Conservation (phyloP, 2,329 filamentous ascomycete species). For the Pleoardoris graminearum region DNA sequence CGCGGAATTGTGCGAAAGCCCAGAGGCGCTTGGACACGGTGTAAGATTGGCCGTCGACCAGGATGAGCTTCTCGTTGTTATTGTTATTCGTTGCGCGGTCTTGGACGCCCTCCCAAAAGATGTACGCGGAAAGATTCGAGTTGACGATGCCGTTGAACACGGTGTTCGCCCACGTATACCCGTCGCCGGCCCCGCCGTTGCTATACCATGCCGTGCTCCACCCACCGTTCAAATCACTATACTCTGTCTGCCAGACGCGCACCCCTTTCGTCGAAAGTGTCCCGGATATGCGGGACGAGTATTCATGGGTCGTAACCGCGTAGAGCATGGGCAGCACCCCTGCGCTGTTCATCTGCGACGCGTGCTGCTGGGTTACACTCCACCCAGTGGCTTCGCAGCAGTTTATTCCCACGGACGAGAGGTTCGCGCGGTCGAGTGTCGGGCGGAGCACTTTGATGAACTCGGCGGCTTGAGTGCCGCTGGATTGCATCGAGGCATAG, state of each 20-base stretch:
- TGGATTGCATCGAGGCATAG: conserved; percentile 55
- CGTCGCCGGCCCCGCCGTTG: conserved; percentile 54
- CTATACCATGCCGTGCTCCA: conserved; percentile 53
- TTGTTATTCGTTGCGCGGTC: conserved; percentile 46
- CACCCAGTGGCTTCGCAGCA: conserved; percentile 54
- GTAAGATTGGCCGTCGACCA: conserved; percentile 41
- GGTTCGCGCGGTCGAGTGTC: conserved; percentile 43
- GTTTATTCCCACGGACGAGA: conserved; percentile 45
- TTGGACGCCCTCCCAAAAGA: conserved; percentile 59
- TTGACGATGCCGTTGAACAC: conserved; percentile 56
- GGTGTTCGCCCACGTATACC: conserved; percentile 60
- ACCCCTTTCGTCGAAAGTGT: conserved; percentile 49
- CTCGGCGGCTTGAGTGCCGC: conserved; percentile 53
- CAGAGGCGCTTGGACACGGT: conserved; percentile 44
- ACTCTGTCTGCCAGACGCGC: conserved; percentile 59
- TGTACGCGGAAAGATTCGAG: conserved; percentile 55
- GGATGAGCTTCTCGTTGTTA: conserved; percentile 41
- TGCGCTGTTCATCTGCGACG: conserved; percentile 43
- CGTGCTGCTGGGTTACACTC: conserved; percentile 44
- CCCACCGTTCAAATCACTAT: conserved; percentile 49
- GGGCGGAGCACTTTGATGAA: conserved; percentile 56
- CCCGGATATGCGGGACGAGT: conserved; percentile 47
- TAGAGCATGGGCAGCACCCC: conserved; percentile 47
- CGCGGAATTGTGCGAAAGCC: conserved; percentile 49
- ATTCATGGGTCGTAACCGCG: conserved; percentile 50